These are phyloP conservation scores for Emergomyces orientalis DNA, from an alignment of 2,329 filamentous ascomycete species.

Conservation along the genomic window DNA sequence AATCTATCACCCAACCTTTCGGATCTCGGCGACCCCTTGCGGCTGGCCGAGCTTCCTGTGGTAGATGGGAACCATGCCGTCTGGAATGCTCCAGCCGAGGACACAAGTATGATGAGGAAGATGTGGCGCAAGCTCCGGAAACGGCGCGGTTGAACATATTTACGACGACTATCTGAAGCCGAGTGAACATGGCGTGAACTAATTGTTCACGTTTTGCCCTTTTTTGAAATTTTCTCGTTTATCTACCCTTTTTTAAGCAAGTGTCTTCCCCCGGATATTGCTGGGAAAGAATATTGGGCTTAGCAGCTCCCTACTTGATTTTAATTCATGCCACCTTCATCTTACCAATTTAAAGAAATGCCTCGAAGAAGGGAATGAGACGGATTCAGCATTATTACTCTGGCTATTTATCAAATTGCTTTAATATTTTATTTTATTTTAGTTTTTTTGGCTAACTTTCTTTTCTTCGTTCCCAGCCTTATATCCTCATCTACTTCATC, in stretches of 20 bases:
- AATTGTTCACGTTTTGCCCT: neutral
- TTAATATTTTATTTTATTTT: neutral
- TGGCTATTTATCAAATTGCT: neutral
- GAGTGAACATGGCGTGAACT: neutral
- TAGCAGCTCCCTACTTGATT: neutral
- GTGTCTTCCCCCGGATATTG: neutral
- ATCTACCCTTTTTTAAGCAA: neutral
- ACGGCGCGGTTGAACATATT: conserved; percentile 11
- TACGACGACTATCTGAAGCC: neutral
- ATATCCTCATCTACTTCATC: neutral
- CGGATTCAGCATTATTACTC: neutral
- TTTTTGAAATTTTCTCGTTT: neutral
- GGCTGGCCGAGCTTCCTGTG: conserved; percentile 44
- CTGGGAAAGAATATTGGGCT: neutral
- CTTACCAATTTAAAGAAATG: neutral
- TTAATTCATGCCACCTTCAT: neutral
- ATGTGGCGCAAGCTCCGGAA: conserved; percentile 37
- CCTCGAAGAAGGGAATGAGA: no score
- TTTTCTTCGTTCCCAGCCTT: neutral
- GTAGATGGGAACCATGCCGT: conserved; percentile 34
- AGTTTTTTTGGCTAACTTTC: neutral
- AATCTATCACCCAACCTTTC: conserved; percentile 65
- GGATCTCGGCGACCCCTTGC: conserved; percentile 44
- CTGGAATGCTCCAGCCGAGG: conserved; percentile 37
- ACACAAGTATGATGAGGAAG: conserved; percentile 34